A percentile compares a stretch with the other conserved stretches of the same genome.
Evolutionary conservation across 2,329 filamentous ascomycete species (phyloP).

Genomic region (Corinectria fuckeliana): DNA sequence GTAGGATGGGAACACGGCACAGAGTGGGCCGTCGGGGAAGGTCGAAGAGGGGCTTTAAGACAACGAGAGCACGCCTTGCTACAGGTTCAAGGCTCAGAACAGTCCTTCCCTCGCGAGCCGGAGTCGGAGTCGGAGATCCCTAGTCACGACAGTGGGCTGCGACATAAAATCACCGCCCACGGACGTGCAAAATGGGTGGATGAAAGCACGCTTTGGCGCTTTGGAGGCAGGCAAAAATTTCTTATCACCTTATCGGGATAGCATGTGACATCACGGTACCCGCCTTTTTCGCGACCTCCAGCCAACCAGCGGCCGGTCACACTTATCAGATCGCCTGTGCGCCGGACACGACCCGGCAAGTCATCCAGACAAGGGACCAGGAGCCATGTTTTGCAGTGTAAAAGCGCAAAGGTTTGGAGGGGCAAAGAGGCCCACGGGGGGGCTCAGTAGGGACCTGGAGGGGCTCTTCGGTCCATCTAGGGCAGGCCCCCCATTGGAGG

Average conservation of each 20-base stretch:
- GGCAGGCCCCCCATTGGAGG: neutral
- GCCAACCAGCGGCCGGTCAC: constrained; percentile 17
- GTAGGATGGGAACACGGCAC: neutral
- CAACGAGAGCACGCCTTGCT: neutral
- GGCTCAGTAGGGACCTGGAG: constrained; percentile 8
- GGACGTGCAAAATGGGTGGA: constrained; percentile 17
- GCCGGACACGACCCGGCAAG: constrained; percentile 8
- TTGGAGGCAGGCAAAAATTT: constrained; percentile 32
- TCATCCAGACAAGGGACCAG: constrained; percentile 9
- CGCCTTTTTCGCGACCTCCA: neutral
- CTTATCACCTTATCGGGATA: constrained; percentile 27
- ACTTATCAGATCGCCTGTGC: constrained; percentile 39
- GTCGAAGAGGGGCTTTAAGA: constrained; percentile 14
- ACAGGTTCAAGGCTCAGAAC: neutral
- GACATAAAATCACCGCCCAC: constrained; percentile 21
- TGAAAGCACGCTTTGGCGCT: constrained; percentile 17
- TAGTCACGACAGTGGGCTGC: constrained; percentile 19
- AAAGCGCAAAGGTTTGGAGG: constrained; percentile 13
- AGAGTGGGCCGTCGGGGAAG: neutral
- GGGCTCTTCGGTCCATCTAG: constrained; percentile 2
- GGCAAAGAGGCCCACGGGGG: constrained; percentile 6
- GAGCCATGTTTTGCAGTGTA: constrained; percentile 1
- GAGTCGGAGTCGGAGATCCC: no score
- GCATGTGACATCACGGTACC: constrained; percentile 37
- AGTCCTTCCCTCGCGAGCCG: neutral